Conservation (phyloP, 352 stramenopile species). For the Globisporangium iwayamae region DNA sequence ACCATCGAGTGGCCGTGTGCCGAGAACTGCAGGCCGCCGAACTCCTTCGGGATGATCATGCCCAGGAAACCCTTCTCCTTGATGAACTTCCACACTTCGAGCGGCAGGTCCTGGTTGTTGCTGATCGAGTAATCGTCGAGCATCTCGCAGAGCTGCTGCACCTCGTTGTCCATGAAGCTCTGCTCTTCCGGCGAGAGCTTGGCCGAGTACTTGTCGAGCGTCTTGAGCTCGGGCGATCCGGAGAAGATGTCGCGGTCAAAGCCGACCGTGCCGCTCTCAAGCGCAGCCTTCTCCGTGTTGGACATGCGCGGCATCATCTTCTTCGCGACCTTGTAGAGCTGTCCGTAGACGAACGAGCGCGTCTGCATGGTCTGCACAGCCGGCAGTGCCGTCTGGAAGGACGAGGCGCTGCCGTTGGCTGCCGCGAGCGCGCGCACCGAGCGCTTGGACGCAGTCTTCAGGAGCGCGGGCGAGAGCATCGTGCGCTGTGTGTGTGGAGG, state of each 20-base stretch:
- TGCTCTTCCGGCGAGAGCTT: constrained; percentile 93
- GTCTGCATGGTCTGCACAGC: constrained; percentile 57
- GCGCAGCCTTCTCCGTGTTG: constrained; percentile 93
- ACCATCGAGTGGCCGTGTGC: constrained; percentile 90
- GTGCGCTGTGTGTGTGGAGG: neutral
- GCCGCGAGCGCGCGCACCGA: constrained; percentile 17
- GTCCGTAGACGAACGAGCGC: constrained; percentile 81
- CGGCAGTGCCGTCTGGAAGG: constrained; percentile 27
- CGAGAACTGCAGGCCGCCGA: constrained; percentile 88
- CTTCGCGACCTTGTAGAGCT: constrained; percentile 92
- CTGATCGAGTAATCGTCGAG: constrained; percentile 95
- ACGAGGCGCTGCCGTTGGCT: neutral
- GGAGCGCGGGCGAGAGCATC: constrained; percentile 37
- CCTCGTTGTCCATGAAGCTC: constrained; percentile 94
- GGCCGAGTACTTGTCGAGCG: constrained; percentile 93
- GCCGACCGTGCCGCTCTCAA: constrained; percentile 94
- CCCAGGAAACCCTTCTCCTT: constrained; percentile 95
- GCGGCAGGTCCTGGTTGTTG: constrained; percentile 89
- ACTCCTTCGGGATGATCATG: constrained; percentile 99
- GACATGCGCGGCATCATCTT: constrained; percentile 95
- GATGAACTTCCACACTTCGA: constrained; percentile 95
- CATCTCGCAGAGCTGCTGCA: constrained; percentile 94
- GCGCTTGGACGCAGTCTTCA: constrained; percentile 43
- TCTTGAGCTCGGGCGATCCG: constrained; percentile 88
- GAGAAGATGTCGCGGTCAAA: constrained; percentile 98